These are phyloP conservation scores for Curvularia verruculosa DNA, from an alignment of 2,329 filamentous ascomycete species.

Conservation along the genomic window DNA sequence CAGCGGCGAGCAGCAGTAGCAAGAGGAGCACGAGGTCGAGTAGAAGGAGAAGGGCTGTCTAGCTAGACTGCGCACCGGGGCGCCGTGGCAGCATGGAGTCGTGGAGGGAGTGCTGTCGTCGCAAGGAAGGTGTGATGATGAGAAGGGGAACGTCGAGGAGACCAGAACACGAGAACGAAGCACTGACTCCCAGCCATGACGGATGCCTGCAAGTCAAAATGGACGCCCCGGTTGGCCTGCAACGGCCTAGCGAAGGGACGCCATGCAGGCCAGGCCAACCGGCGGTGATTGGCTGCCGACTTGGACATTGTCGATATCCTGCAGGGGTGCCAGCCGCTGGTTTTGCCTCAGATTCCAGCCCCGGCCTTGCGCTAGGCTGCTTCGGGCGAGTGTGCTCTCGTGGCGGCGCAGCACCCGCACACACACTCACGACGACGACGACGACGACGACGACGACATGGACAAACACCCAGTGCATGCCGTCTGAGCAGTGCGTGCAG, in stretches of 20 bases:
- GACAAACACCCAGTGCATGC: background rate
- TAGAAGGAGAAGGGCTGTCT: slow-evolving; percentile 8
- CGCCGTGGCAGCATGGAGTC: slow-evolving; percentile 33
- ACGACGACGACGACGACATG: too few relatives aligned
- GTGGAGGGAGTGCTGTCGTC: slow-evolving; percentile 25
- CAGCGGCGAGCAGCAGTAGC: slow-evolving; percentile 9
- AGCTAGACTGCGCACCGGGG: slow-evolving; percentile 31
- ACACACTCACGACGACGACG: too few relatives aligned
- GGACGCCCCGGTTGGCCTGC: slow-evolving; percentile 20
- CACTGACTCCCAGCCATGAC: slow-evolving; percentile 33
- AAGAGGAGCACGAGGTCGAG: too few relatives aligned
- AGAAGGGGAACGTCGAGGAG: slow-evolving; percentile 36
- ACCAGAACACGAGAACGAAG: slow-evolving; percentile 36
- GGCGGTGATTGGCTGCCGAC: slow-evolving; percentile 21
- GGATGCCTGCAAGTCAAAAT: slow-evolving; percentile 27
- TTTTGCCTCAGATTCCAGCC: slow-evolving; percentile 24
- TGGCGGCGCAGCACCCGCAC: background rate
- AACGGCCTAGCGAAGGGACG: slow-evolving; percentile 24
- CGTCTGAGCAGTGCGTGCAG: too few relatives aligned
- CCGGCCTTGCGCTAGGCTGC: slow-evolving; percentile 13
- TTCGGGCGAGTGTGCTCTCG: slow-evolving; percentile 7
- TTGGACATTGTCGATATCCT: slow-evolving; percentile 21
- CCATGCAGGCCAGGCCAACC: slow-evolving; percentile 10
- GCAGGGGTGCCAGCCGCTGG: slow-evolving; percentile 23
- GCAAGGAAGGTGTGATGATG: slow-evolving; percentile 31